Base-by-base conservation (phyloP, 2,329 filamentous ascomycete genomes). In the Emericellopsis atlantica region DNA sequence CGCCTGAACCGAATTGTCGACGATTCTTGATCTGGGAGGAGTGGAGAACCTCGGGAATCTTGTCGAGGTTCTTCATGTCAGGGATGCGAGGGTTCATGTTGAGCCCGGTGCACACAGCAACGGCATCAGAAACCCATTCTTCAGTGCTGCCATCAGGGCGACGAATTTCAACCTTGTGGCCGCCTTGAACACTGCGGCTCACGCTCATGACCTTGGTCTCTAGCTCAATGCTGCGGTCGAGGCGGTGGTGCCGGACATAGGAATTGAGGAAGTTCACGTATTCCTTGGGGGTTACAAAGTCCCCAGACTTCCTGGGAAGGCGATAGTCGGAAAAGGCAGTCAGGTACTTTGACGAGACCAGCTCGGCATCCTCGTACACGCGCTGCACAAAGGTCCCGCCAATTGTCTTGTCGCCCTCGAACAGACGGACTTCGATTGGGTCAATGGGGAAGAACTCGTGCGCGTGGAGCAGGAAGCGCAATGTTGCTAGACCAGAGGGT, bases 261-360 rank as follows among this genome's bases (percentile, higher is more conserved):
- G 50, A 51, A 9, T 62, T 51, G 16, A 69, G 60, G 41, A 68
- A 67, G 26, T 54, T 42, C 31, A 60, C 49, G 44, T 66, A 68
- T 9, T 54, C 46, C 6, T 54, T 50, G 10, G 58, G 50, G 2
- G 54, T 54, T n/a, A 66, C 49, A 47, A 67, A 68, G 45, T 67
- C 64, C 2, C 62, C 57, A 11, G 58, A 56, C 2, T 62, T 54
- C 5, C 52, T 36, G 14, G 57, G 48, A 18, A 60, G 56, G 4
- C 64, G 58, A 40, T 61, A 63, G 46, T 69, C 65, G 4, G 64
- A 68, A 45, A 68, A 70, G 21, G 58, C 53, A 0, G 65, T 69
- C 8, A 69, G 53, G 36, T 62, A 64, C 45, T 65, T 66, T 9
- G 63, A 66, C 7, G 60, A 65, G 6, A 69, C 65, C 12, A 60